These are phyloP conservation scores for Vitis rupestris DNA, from an alignment of 164 flowering plant species.

Conservation along the genomic window DNA sequence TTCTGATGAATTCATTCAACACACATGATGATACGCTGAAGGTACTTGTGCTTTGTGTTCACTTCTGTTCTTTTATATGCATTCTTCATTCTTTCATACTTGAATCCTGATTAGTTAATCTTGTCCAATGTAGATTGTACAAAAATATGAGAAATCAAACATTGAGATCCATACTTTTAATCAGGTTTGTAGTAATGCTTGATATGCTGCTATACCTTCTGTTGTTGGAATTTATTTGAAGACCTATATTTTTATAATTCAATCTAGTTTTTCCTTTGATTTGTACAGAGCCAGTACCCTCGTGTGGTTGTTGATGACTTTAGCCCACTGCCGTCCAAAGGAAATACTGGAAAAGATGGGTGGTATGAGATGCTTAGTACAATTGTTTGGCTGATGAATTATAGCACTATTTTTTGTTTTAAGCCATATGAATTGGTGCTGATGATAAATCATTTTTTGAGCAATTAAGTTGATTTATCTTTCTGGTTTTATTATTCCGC, in stretches of 20 bases:
- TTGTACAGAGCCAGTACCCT: constrained; percentile 89
- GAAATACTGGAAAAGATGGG: constrained; percentile 82
- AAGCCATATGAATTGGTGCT: background rate
- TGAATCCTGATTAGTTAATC: background rate
- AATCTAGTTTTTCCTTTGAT: background rate
- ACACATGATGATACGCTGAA: constrained; percentile 88
- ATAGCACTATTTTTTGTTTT: background rate
- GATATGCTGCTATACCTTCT: constrained; percentile 2
- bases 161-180: constrained; percentile 90
- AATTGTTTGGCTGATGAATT: too few species aligned
- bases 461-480: too few species aligned
- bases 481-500: too few species aligned
- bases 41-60: constrained; percentile 34
- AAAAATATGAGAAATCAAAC: constrained; percentile 75
- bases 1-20: constrained; percentile 93
- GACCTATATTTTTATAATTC: background rate
- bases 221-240: background rate
- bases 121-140: constrained; percentile 65
- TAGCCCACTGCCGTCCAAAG: constrained; percentile 81
- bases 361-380: constrained; percentile 46
- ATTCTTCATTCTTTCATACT: constrained; percentile 1
- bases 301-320: constrained; percentile 87
- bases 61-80: background rate
- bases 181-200: constrained; percentile 54
- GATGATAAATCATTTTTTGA: background rate